Evolutionary conservation across 176 grass and related monocot species (phyloP), one percentile per base, ranked within the genome.

Genomic region (Microstegium vimineum): DNA sequence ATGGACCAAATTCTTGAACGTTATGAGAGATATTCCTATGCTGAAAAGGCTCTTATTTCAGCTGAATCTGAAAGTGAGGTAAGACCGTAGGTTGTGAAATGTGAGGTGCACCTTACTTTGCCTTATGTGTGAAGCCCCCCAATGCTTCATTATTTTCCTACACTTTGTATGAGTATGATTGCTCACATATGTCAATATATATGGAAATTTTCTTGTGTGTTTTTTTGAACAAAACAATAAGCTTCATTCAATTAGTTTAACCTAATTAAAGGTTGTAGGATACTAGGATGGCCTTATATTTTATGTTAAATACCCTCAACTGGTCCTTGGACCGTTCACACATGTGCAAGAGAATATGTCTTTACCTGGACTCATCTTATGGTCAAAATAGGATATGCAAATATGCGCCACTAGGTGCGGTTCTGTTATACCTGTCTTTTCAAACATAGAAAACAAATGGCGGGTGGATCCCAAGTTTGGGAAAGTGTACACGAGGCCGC

Each of bases 1-100:
- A 92, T 92, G 84, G 93, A 94, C 31, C 90, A 83, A 77, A 92
- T 94, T 82, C 90, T 94, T 32, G 93, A 94, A 83, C 87, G 84
- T 42, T 92, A 94, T 28, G 93, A 94, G 22, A 90, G 68, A 52
- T 94, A 90, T 69, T 90, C 93, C 3, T 90, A 92, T 83, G 87
- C 93, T 85, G 93, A 94, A 81, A 92, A 77, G 82, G 90, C 87
- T 51, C 78, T 92, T 35, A 69, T 79, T 81, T 90, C 90, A 64
- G 72, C 87, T 80, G 87, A 90, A 64, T 77, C 85, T 15, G 87
- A 92, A 72, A 79, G 62, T n/a, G 83, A 94, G 93, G 93, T 94
- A 94, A 74, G 45, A 33, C 47, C 22, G 41, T 3, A 63, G 13
- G 17, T 69, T 69, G 9, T 36, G 8, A 47, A 45, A 28, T 15